Evolutionary conservation across 768 basidiomycete species (phyloP).

Genomic region (Trametes elegans): DNA sequence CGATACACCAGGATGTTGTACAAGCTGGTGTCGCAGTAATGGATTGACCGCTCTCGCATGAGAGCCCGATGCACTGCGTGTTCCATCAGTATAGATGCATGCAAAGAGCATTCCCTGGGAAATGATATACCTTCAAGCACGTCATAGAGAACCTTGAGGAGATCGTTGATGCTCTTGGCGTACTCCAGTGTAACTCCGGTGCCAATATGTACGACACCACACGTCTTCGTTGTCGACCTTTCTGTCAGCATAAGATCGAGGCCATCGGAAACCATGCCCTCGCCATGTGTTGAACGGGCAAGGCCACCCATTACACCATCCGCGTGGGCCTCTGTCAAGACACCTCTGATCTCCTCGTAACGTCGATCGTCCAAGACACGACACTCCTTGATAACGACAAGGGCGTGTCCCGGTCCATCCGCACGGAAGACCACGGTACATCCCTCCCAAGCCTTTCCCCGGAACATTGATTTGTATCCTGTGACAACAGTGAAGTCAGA

Average conservation of each 20-base stretch:
- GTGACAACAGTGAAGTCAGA: not conserved
- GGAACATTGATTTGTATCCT: not conserved
- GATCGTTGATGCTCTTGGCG: not conserved
- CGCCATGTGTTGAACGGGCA: not conserved
- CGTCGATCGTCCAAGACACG: not conserved
- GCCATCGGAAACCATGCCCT: not conserved
- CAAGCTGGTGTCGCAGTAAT: too few relatives aligned
- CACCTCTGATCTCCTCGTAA: conserved; percentile 55
- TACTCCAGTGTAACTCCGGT: not conserved
- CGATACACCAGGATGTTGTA: too few relatives aligned
- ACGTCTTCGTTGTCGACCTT: not conserved
- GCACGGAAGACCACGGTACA: not conserved
- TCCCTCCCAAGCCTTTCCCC: not conserved
- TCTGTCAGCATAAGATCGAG: not conserved
- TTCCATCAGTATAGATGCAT: too few relatives aligned
- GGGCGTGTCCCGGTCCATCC: not conserved
- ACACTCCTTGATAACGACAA: not conserved
- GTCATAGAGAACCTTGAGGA: not conserved
- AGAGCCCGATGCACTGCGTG: too few relatives aligned
- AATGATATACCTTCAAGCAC: not conserved
- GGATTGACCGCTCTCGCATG: too few relatives aligned
- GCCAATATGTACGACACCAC: not conserved
- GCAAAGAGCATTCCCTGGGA: too few relatives aligned
- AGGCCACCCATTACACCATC: not conserved
- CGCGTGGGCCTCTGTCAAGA: not conserved